Evolutionary conservation across 192 early-diverging fungal genomes (phyloP).

Genomic region (Coemansia asiatica): DNA sequence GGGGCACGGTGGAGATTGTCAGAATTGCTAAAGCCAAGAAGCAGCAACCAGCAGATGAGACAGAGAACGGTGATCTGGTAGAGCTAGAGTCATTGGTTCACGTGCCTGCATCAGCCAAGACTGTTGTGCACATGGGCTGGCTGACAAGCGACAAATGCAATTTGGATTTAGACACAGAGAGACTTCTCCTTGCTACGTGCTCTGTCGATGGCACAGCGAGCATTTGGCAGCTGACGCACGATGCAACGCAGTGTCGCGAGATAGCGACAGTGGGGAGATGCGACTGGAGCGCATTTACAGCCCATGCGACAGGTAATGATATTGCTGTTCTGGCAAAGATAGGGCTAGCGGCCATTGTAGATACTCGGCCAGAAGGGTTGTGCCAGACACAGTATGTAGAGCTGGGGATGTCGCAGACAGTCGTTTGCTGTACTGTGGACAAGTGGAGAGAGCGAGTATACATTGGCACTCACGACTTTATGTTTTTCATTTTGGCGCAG

Average conservation of each 20-base stretch:
- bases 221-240: slow-evolving; percentile 24
- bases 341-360: slow-evolving; percentile 28
- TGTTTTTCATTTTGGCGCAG: slow-evolving; percentile 21
- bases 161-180: neutral
- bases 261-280: slow-evolving; percentile 3
- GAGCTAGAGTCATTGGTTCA: neutral
- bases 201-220: slow-evolving; percentile 26
- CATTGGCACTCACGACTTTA: slow-evolving; percentile 31
- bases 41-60: too few species aligned
- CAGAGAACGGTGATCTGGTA: slow-evolving; percentile 1
- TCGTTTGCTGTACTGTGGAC: slow-evolving; percentile 40
- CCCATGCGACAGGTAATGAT: slow-evolving; percentile 14
- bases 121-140: slow-evolving; percentile 29
- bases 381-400: slow-evolving; percentile 11
- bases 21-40: slow-evolving; percentile 2
- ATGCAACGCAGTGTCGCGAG: slow-evolving; percentile 15
- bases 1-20: slow-evolving; percentile 27
- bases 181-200: slow-evolving; percentile 17
- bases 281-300: slow-evolving; percentile 45
- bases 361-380: slow-evolving; percentile 3
- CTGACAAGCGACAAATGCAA: neutral
- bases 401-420: slow-evolving; percentile 29
- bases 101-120: neutral
- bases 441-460: slow-evolving; percentile 22
- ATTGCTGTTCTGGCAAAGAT: slow-evolving; percentile 32